These are phyloP conservation scores for Didymellaceae sp. DNA, from an alignment of 2,329 filamentous ascomycete species.

Conservation along the genomic window DNA sequence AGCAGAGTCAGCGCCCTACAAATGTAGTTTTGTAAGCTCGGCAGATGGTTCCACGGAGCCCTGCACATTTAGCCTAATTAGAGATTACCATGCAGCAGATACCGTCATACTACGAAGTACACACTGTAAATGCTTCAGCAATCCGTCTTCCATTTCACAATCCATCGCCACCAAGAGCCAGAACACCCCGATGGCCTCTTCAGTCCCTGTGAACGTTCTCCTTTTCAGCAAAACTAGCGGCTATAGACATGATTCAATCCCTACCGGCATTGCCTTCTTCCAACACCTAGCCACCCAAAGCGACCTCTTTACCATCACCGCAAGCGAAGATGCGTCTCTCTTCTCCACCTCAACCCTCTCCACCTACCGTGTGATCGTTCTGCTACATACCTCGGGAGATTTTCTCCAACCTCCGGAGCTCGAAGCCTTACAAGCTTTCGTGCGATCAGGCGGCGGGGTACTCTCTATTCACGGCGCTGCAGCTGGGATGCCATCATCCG, in stretches of 20 bases:
- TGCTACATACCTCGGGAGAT: conserved; percentile 26
- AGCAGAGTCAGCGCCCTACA: neutral
- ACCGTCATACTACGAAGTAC: neutral
- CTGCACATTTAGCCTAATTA: neutral
- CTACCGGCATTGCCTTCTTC: conserved; percentile 24
- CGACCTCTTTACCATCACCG: conserved; percentile 17
- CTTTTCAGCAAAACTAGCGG: conserved; percentile 37
- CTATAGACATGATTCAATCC: conserved; percentile 40
- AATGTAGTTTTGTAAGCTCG: neutral
- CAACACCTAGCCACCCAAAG: conserved; percentile 13
- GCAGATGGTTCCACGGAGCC: neutral
- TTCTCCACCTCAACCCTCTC: conserved; percentile 18
- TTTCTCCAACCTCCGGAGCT: conserved; percentile 20
- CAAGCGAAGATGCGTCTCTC: conserved; percentile 28
- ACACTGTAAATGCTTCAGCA: neutral
- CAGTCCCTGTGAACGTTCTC: conserved; percentile 20
- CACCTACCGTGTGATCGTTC: conserved; percentile 20
- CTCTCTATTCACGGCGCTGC: conserved; percentile 37
- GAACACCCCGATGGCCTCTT: conserved; percentile 6
- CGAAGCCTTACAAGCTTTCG: conserved; percentile 22
- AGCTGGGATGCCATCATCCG: conserved; percentile 29
- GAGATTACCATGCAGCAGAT: neutral
- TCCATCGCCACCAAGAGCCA: too few species aligned
- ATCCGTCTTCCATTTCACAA: neutral
- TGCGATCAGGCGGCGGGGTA: conserved; percentile 30